These are phyloP conservation scores for Arthrobotrys sinensis DNA, from an alignment of 2,329 filamentous ascomycete genomes.

Conservation along the genomic window DNA sequence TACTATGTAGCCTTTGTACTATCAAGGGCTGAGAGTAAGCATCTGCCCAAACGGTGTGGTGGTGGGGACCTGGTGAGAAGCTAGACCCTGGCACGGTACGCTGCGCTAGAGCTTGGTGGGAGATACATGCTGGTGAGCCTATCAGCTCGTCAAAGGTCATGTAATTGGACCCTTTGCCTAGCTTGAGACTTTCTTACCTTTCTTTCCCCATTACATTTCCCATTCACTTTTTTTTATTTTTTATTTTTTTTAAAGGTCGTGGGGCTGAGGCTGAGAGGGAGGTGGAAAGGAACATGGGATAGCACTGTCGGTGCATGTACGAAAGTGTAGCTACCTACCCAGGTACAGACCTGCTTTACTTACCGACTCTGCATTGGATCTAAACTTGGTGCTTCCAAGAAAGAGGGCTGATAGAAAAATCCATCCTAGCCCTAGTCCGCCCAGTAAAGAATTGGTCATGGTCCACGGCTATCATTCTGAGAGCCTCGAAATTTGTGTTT, in stretches of 20 bases:
- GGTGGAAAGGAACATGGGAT: conserved; percentile 1
- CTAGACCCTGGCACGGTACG: conserved; percentile 27
- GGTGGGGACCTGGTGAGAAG: conserved; percentile 57
- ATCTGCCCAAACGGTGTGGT: conserved; percentile 34
- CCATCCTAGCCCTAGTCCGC: conserved; percentile 27
- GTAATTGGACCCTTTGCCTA: conserved; percentile 34
- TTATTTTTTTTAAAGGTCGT: conserved; percentile 8
- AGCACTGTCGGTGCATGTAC: background rate
- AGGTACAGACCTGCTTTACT: too few relatives aligned
- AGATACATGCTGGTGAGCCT: conserved; percentile 20
- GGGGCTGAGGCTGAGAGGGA: conserved; percentile 59
- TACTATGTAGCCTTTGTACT: conserved; percentile 33
- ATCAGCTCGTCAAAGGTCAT: conserved; percentile 29
- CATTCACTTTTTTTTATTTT: background rate
- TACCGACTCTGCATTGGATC: conserved; percentile 18
- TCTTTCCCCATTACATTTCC: background rate
- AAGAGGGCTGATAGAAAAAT: conserved; percentile 40
- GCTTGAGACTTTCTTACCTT: conserved; percentile 8
- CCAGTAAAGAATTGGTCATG: conserved; percentile 52
- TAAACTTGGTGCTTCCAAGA: conserved; percentile 48
- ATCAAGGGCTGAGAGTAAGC: conserved; percentile 61
- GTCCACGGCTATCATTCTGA: conserved; percentile 9
- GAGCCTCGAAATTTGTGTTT: conserved; percentile 52
- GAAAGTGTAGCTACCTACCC: background rate
- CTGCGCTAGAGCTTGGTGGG: background rate